Evolutionary conservation across 1,139 yeast genomes (phyloP), one percentile per base, ranked within the genome.

Genomic region (Candida dubliniensis): DNA sequence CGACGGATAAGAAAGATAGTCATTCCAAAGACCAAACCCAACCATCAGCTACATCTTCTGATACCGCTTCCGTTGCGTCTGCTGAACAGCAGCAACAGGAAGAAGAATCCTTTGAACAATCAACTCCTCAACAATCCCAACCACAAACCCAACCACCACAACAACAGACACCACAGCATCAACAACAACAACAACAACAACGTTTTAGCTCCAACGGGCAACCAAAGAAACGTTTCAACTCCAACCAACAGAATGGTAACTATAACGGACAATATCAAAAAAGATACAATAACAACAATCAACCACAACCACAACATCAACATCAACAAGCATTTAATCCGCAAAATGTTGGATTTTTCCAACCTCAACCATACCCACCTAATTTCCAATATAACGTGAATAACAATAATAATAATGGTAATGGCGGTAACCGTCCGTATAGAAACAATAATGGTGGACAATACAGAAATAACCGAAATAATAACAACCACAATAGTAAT

Each of bases 301-400:
- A 50, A 44, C 47, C 39, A 42, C 47, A 49, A 36, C 50, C 47
- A 38, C 50, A 43, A 40, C 42, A 36, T 25, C 44, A 29, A 27
- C 49, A 24, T 48, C 51, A 41, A 47, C 57, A 48, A 54, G 45
- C 47, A 38, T 36, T 31, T 59, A 42, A 60, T 32, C 66, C 65
- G 23, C 67, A 61, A 43, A 62, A 9, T 27, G 30, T n/a, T 27
- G 64, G 34, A 61, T 52, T 47, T 54, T 50, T 29, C 64, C 57
- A 42, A 46, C 51, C 49, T 13, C 61, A 54, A 42, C 55, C 48
- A 54, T 59, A 50, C 48, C 56, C 56, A 40, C 55, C 52, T 50
- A 56, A 56, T 41, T 63, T 63, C 44, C 65, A 60, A 49, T 62
- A 51, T 52, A 59, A 64, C 54, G 59, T 61, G 23, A 45, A 39